A percentile compares a stretch with the other conserved stretches of the same genome.
Conservation (phyloP, 1,139 yeast genomes). For the Protomyces gravidus region DNA sequence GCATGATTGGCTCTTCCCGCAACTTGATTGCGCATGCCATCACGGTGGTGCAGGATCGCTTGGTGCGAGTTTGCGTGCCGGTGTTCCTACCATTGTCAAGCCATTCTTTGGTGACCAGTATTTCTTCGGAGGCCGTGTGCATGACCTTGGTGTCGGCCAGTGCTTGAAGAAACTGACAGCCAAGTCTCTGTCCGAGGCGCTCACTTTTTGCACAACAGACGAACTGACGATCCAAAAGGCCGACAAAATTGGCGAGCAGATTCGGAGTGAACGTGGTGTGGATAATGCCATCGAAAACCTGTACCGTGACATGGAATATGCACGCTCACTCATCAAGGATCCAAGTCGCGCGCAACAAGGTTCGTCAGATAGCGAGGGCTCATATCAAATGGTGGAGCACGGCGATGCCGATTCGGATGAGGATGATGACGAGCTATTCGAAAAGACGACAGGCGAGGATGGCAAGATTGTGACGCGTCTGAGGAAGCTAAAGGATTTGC, state of each 20-base stretch:
- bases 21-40: slow-evolving; percentile 88
- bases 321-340: slow-evolving; percentile 39
- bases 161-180: slow-evolving; percentile 64
- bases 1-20: slow-evolving; percentile 91
- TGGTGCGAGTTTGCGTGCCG: slow-evolving; percentile 83
- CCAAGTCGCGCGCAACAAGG: background rate
- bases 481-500: slow-evolving; percentile 12
- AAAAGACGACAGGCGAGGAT: slow-evolving; percentile 6
- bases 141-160: slow-evolving; percentile 85
- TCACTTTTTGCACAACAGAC: slow-evolving; percentile 64
- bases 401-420: slow-evolving; percentile 6
- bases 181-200: slow-evolving; percentile 59
- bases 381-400: slow-evolving; percentile 10
- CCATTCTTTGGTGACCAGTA: slow-evolving; percentile 97
- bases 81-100: slow-evolving; percentile 81
- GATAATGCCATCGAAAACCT: slow-evolving; percentile 67
- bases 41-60: slow-evolving; percentile 98
- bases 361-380: slow-evolving; percentile 4
- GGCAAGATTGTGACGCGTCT: slow-evolving; percentile 7
- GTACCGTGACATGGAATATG: slow-evolving; percentile 75
- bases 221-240: slow-evolving; percentile 65
- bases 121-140: slow-evolving; percentile 80
- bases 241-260: slow-evolving; percentile 54
- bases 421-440: slow-evolving; percentile 20
- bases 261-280: slow-evolving; percentile 74